A percentile compares a stretch with the other conserved stretches of the same genome.
phyloP scores from a whole-genome alignment of 306 rosid species.

The Trifolium subterraneum region DNA sequence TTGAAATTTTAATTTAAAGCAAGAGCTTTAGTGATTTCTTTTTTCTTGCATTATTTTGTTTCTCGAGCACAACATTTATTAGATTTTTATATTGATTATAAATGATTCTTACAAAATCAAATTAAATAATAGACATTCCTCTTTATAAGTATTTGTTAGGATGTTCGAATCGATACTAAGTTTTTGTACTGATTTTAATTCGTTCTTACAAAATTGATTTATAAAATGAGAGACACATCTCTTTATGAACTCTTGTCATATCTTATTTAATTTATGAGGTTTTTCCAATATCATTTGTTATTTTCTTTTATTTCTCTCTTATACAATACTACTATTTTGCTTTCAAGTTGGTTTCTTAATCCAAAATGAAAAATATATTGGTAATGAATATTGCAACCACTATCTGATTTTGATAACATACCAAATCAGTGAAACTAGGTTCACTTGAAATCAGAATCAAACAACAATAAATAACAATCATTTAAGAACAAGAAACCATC shows the following conservation, averaged over 20 bases:
- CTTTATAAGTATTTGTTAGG: too few species aligned
- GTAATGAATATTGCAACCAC: not conserved
- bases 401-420: not conserved
- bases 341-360: not conserved
- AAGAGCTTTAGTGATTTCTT: not conserved
- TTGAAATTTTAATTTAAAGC: not conserved
- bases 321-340: not conserved
- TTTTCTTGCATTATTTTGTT: not conserved
- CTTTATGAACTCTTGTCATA: too few species aligned
- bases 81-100: too few species aligned
- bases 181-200: too few species aligned
- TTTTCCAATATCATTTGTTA: too few species aligned
- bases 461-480: not conserved
- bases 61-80: too few species aligned
- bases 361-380: not conserved
- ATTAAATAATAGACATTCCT: too few species aligned
- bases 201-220: too few species aligned
- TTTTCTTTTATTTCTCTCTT: not conserved
- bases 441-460: not conserved
- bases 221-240: too few species aligned
- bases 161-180: too few species aligned
- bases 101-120: too few species aligned
- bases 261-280: too few species aligned
- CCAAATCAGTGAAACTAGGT: not conserved
- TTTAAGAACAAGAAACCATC: constrained; percentile 5